Conservation (phyloP, 208 protist species). For the Trypanosoma lewisi region DNA sequence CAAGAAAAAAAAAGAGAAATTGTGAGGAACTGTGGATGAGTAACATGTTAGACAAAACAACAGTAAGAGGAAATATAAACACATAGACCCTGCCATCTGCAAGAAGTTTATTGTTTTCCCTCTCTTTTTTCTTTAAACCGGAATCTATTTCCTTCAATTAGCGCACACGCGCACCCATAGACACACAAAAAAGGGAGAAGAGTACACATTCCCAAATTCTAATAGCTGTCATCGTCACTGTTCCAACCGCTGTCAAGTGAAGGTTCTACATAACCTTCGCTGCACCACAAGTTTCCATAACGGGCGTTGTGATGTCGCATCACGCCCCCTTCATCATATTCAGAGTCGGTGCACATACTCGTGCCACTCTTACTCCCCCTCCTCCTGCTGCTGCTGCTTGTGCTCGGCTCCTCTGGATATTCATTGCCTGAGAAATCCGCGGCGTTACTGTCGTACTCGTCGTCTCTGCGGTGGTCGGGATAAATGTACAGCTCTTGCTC, state of each 20-base stretch:
- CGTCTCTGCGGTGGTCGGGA: slow-evolving; percentile 83
- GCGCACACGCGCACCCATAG: too few species aligned
- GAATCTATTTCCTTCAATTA: slow-evolving; percentile 2
- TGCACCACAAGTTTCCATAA: slow-evolving; percentile 27
- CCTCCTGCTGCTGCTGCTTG: too few species aligned
- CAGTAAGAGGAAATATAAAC: too few species aligned
- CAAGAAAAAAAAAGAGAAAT: slow-evolving; percentile 2
- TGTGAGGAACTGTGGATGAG: too few species aligned
- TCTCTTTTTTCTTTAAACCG: not conserved
- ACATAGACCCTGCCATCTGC: too few species aligned
- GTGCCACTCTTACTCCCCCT: too few species aligned
- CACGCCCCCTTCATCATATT: slow-evolving; percentile 11
- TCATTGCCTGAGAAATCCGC: slow-evolving; percentile 86
- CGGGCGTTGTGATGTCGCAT: not conserved
- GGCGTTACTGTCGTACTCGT: slow-evolving; percentile 91
- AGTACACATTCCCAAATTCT: not conserved
- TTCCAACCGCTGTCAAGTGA: slow-evolving; percentile 50
- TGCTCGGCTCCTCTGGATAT: slow-evolving; percentile 67
- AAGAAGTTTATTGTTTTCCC: not conserved
- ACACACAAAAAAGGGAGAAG: slow-evolving; percentile 1
- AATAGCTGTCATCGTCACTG: slow-evolving; percentile 22
- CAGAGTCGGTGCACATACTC: slow-evolving; percentile 5
- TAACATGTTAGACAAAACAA: too few species aligned
- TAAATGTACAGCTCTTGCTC: slow-evolving; percentile 76
- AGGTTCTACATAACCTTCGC: slow-evolving; percentile 48